Evolutionary conservation across 805 yeast genomes (phyloP).

Genomic region (Lipomyces sp.): DNA sequence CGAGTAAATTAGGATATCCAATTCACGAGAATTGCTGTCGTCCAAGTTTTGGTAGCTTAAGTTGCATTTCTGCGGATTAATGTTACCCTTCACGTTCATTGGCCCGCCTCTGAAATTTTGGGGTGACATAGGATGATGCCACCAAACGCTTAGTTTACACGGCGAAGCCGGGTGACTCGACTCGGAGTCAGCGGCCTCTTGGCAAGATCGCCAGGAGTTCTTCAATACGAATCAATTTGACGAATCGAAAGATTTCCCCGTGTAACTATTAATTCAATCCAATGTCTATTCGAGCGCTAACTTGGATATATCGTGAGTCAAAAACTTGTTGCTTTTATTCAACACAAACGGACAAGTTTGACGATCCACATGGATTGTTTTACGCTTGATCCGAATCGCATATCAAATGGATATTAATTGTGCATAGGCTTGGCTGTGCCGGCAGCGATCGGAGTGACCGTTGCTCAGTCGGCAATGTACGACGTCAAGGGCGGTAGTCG

Average conservation of each 20-base stretch:
- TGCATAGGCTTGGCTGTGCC: conserved; percentile 42
- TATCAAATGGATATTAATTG: neutral
- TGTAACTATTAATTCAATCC: neutral
- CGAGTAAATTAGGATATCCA: neutral
- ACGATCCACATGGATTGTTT: neutral
- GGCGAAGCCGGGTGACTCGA: no score
- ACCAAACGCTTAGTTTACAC: no score
- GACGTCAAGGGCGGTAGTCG: conserved; percentile 96
- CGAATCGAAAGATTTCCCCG: no score
- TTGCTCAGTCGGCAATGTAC: conserved; percentile 82
- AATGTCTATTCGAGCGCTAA: conserved; percentile 27
- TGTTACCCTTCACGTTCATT: neutral
- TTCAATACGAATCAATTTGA: no score
- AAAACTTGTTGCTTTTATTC: no score
- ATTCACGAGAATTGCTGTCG: neutral
- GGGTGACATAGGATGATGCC: neutral
- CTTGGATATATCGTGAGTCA: conserved; percentile 33
- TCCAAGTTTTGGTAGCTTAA: neutral
- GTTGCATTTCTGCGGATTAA: neutral
- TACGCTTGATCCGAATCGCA: no score
- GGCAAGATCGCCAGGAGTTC: no score
- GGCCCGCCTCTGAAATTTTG: neutral
- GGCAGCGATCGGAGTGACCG: conserved; percentile 55
- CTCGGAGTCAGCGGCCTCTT: no score
- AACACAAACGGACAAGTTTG: neutral